Conservation (phyloP, 306 rosid species). For the Corylus avellana region DNA sequence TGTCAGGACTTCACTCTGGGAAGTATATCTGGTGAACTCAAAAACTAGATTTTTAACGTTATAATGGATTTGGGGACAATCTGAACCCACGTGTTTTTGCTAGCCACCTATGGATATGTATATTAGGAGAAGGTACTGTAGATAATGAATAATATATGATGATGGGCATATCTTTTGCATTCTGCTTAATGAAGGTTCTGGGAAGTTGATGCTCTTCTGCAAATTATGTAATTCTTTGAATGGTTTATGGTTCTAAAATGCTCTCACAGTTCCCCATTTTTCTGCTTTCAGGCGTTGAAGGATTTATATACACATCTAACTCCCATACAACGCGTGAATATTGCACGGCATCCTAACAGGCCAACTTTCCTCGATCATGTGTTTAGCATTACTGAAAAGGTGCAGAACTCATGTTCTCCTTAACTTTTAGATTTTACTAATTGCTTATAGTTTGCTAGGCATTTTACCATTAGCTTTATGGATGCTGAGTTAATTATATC, state of each 20-base stretch:
- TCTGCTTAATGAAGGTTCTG: not conserved
- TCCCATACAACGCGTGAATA: conserved; percentile 80
- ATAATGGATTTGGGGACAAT: not conserved
- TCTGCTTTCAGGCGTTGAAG: conserved; percentile 68
- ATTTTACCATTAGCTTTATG: conserved; percentile 16
- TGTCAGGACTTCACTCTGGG: not conserved
- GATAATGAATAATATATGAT: not conserved
- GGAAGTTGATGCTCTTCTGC: conserved; percentile 7
- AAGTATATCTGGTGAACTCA: not conserved
- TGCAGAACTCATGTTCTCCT: conserved; percentile 24
- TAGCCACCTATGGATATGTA: not conserved
- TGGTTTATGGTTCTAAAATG: conserved; percentile 13
- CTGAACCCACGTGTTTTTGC: not conserved
- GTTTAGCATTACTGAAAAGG: conserved; percentile 90
- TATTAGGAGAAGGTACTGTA: not conserved
- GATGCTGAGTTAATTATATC: conserved; percentile 25
- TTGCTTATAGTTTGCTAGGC: conserved; percentile 28
- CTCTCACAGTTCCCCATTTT: conserved; percentile 22
- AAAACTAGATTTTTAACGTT: not conserved
- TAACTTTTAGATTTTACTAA: conserved; percentile 7
- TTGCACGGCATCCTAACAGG: conserved; percentile 97
- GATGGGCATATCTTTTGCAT: not conserved
- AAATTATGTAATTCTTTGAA: conserved; percentile 4
- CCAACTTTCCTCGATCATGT: conserved; percentile 95
- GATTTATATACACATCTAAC: conserved; percentile 66